Conservation (phyloP, 257 asterid species). For the Rauvolfia tetraphylla region DNA sequence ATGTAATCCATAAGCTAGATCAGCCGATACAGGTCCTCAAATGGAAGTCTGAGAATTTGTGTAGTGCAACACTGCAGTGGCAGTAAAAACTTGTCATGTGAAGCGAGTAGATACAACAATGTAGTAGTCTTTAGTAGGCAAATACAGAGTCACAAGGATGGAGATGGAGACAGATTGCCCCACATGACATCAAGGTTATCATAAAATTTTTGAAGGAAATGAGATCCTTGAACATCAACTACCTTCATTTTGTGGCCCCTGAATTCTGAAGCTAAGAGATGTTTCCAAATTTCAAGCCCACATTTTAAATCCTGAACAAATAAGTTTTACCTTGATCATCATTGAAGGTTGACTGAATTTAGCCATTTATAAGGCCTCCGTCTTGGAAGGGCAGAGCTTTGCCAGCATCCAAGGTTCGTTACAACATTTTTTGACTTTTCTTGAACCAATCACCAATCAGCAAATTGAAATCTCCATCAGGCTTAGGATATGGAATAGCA, state of each 20-base stretch:
- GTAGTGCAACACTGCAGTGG: constrained; percentile 64
- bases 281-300: constrained; percentile 71
- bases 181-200: constrained; percentile 77
- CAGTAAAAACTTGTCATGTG: constrained; percentile 36
- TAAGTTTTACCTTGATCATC: constrained; percentile 87
- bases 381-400: constrained; percentile 66
- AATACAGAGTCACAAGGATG: constrained; percentile 71
- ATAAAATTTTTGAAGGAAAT: constrained; percentile 69
- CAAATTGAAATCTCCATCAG: constrained; percentile 74
- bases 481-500: constrained; percentile 77
- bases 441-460: constrained; percentile 90
- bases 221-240: constrained; percentile 94
- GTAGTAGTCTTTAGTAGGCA: constrained; percentile 69
- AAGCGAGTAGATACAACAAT: constrained; percentile 87
- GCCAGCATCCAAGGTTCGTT: constrained; percentile 73
- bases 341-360: constrained; percentile 48
- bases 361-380: constrained; percentile 78
- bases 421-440: constrained; percentile 70
- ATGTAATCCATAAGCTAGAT: constrained; percentile 40
- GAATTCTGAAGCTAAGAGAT: constrained; percentile 79
- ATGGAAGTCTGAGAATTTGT: constrained; percentile 51
- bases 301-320: constrained; percentile 85
- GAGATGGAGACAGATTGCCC: constrained; percentile 89
- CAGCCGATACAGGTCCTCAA: constrained; percentile 69
- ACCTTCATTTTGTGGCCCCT: constrained; percentile 77